Percentiles rank a stretch among this genome's conserved stretches.
Evolutionary conservation across 176 grass and related monocot species (phyloP).

Genomic region (Carex myosuroides): DNA sequence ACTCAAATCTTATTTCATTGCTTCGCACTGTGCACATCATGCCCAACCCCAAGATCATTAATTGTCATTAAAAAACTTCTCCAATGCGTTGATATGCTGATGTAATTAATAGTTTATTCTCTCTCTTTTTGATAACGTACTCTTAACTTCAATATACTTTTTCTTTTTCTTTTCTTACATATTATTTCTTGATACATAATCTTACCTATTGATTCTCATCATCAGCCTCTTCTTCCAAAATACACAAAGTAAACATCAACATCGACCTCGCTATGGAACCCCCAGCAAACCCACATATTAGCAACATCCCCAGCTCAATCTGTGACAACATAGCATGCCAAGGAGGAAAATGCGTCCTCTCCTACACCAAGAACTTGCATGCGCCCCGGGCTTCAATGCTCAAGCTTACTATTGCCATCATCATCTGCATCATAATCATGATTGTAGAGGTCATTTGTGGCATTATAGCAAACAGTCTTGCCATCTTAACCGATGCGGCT

Average conservation of each 20-base stretch:
- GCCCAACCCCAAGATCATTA: not conserved
- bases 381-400: slow-evolving; percentile 69
- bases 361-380: slow-evolving; percentile 31
- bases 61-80: not conserved
- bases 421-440: slow-evolving; percentile 88
- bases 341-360: slow-evolving; percentile 64
- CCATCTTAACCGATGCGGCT: slow-evolving; percentile 90
- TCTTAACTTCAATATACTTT: too few species aligned
- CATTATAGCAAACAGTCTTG: slow-evolving; percentile 90
- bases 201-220: not conserved
- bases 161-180: too few species aligned
- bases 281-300: not conserved
- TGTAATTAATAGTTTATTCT: not conserved
- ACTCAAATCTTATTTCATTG: too few species aligned
- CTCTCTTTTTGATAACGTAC: not conserved
- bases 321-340: slow-evolving; percentile 51
- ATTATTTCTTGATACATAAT: too few species aligned
- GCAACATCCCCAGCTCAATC: slow-evolving; percentile 21
- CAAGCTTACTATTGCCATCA: slow-evolving; percentile 46
- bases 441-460: slow-evolving; percentile 81
- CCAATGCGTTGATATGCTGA: not conserved
- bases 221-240: slow-evolving; percentile 7
- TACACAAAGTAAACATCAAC: slow-evolving; percentile 49
- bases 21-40: not conserved
- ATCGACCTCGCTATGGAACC: not conserved